A percentile compares a stretch with the other conserved stretches of the same genome.
Evolutionary conservation across 1,284 basidiomycete genomes (phyloP).

Genomic region (Exobasidium cylindrosporum): DNA sequence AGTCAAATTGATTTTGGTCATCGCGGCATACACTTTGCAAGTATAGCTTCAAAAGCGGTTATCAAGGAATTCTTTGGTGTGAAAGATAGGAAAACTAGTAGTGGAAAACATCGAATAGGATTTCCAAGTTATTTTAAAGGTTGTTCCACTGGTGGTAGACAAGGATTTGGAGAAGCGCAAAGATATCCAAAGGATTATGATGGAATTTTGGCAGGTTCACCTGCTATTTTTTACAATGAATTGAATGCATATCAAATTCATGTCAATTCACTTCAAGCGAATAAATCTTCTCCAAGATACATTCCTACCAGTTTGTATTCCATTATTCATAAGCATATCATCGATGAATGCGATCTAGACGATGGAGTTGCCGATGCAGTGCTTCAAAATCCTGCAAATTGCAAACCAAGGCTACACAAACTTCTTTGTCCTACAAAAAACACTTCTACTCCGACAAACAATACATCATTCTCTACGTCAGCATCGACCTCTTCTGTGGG

Average conservation of each 20-base stretch:
- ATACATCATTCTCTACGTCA: not conserved
- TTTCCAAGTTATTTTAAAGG: conserved; percentile 35
- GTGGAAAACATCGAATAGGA: not conserved
- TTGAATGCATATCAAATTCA: conserved; percentile 34
- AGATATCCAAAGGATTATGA: conserved; percentile 31
- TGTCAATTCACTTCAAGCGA: conserved; percentile 24
- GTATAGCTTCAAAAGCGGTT: conserved; percentile 22
- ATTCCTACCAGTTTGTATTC: conserved; percentile 21
- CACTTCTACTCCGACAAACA: not conserved
- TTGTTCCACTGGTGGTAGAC: conserved; percentile 34
- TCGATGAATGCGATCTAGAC: conserved; percentile 24
- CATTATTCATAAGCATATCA: conserved; percentile 23
- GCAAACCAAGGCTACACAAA: conserved; percentile 19
- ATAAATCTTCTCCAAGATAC: conserved; percentile 19
- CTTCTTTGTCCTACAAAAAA: not conserved
- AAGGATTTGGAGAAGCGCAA: conserved; percentile 28
- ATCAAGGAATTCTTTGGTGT: conserved; percentile 29
- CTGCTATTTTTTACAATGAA: conserved; percentile 28
- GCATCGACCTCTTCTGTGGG: not conserved
- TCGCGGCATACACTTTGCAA: conserved; percentile 26
- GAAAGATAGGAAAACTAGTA: not conserved
- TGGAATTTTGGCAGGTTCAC: conserved; percentile 32
- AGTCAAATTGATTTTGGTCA: conserved; percentile 28
- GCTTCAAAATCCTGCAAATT: conserved; percentile 22
- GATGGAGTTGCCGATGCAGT: conserved; percentile 34